Conservation (phyloP, 345 rosid genomes). For the Corymbia maculata region DNA sequence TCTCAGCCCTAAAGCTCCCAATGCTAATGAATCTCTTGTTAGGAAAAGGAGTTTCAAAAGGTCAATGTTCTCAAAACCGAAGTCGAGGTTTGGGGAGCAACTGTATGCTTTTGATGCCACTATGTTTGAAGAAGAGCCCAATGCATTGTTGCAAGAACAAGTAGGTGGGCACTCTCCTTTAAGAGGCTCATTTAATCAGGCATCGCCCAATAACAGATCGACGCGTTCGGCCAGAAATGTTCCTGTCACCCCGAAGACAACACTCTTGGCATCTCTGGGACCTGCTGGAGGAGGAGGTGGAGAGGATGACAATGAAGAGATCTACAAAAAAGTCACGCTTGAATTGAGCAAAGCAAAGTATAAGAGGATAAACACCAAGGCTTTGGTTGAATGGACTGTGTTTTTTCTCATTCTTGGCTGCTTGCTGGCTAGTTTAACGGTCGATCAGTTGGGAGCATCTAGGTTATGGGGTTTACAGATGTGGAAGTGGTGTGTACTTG, state of each 20-base stretch:
- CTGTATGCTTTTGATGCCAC: slow-evolving; percentile 21
- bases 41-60: slow-evolving; percentile 39
- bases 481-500: slow-evolving; percentile 87
- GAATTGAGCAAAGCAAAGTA: slow-evolving; percentile 29
- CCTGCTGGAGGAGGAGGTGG: slow-evolving; percentile 34
- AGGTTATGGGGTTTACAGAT: slow-evolving; percentile 46
- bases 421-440: slow-evolving; percentile 53
- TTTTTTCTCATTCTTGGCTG: slow-evolving; percentile 22
- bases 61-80: slow-evolving; percentile 63
- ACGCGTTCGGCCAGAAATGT: slow-evolving; percentile 12
- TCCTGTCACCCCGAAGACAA: slow-evolving; percentile 22
- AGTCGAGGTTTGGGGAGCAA: slow-evolving; percentile 75
- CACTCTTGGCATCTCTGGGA: slow-evolving; percentile 25
- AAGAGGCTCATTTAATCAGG: slow-evolving; percentile 19
- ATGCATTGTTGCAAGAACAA: slow-evolving; percentile 21
- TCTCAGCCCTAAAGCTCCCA: slow-evolving; percentile 27
- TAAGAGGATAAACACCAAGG: slow-evolving; percentile 14
- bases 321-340: slow-evolving; percentile 35
- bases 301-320: slow-evolving; percentile 54
- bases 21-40: slow-evolving; percentile 18
- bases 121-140: slow-evolving; percentile 24
- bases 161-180: slow-evolving; percentile 20
- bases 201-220: slow-evolving; percentile 39
- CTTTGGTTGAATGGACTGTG: slow-evolving; percentile 38
- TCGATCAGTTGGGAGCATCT: slow-evolving; percentile 12